A percentile compares a stretch with the other conserved stretches of the same genome.
Conservation (phyloP, 2,329 filamentous ascomycete species). For the Epichloe amarillans region DNA sequence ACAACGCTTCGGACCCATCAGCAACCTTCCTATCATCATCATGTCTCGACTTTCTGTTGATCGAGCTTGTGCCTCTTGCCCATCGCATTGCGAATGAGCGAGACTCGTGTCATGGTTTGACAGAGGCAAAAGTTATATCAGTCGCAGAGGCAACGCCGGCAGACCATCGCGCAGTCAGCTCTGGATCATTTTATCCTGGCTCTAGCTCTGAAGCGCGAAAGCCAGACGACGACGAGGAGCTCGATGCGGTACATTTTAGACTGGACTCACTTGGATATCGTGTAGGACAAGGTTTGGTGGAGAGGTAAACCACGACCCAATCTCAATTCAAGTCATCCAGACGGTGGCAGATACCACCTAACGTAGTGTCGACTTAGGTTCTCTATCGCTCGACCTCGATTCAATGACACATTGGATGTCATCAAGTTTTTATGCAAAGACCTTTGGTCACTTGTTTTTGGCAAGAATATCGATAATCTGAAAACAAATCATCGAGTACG, state of each 20-base stretch:
- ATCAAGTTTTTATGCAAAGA: conserved; percentile 99
- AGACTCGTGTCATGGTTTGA: conserved; percentile 26
- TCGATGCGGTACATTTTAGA: conserved; percentile 74
- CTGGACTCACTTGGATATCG: conserved; percentile 79
- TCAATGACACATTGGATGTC: conserved; percentile 82
- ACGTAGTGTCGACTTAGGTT: conserved; percentile 38
- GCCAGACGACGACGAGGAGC: conserved; percentile 61
- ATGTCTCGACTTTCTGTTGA: conserved; percentile 85
- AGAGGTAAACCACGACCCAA: conserved; percentile 47
- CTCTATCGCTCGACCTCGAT: conserved; percentile 70
- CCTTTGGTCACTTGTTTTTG: conserved; percentile 85
- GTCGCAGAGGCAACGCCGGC: conserved; percentile 7
- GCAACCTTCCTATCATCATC: conserved; percentile 70
- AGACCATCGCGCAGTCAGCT: conserved; percentile 10
- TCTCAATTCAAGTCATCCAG: background rate
- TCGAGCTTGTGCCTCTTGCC: conserved; percentile 90
- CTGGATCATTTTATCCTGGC: conserved; percentile 10
- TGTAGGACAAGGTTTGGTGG: conserved; percentile 82
- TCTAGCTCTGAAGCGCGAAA: conserved; percentile 12
- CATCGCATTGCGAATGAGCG: conserved; percentile 72
- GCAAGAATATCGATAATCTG: conserved; percentile 95
- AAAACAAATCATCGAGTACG: conserved; percentile 89
- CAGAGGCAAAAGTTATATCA: conserved; percentile 9
- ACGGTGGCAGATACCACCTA: background rate
- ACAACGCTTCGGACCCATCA: conserved; percentile 59